Evolutionary conservation across 73 alveolate genomes (phyloP), one percentile per base, ranked within the genome.

Genomic region (Effrenium voratum): DNA sequence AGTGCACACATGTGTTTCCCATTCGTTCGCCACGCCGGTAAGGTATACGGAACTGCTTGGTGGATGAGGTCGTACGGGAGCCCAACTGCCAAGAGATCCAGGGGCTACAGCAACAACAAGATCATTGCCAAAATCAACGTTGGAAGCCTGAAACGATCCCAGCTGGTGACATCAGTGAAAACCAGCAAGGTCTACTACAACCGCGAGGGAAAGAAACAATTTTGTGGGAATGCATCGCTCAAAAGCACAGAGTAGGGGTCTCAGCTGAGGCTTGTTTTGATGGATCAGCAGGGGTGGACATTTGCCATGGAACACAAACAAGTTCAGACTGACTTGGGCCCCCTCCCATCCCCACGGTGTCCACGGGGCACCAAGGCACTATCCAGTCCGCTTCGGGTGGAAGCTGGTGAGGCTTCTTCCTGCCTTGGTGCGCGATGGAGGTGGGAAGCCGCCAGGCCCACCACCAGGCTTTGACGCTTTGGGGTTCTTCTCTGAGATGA

Each of bases 371-470:
- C n/a, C n/a, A n/a, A 75, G 85, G 85, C 4, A 4, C 4, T 75
- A 75, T 40, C 85, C 85, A 8, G 85, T 75, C 3, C 30, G 41
- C 38, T 75, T 75, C 26, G 85, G 85, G 36, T 75, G 85, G 85
- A 30, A 75, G 26, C 38, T 75, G n/a, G 85, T 75, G 1, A 50
- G 85, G 19, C 38, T 75, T 50, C 57, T 75, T 10, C 85, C 85
- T 5, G 85, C 59, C 40, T 41, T 75, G 85, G 16, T 75, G 26
- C 13, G 40, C 57, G 26, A 75, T 2, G 41, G 41, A 36, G 2
- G 5, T 40, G 85, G 85, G 40, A 75, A 75, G 26, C 85, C 85
- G 85, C 59, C 38, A 22, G 85, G 85, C 40, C 41, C 59, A 50
- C 85, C 85, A 5, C 6, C 55, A 13, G 57, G 41, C 32, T 2